A percentile compares a stretch with the other conserved stretches of the same genome.
phyloP scores from a whole-genome alignment of 2,329 filamentous ascomycete genomes.

The Paecilomyces sp. region DNA sequence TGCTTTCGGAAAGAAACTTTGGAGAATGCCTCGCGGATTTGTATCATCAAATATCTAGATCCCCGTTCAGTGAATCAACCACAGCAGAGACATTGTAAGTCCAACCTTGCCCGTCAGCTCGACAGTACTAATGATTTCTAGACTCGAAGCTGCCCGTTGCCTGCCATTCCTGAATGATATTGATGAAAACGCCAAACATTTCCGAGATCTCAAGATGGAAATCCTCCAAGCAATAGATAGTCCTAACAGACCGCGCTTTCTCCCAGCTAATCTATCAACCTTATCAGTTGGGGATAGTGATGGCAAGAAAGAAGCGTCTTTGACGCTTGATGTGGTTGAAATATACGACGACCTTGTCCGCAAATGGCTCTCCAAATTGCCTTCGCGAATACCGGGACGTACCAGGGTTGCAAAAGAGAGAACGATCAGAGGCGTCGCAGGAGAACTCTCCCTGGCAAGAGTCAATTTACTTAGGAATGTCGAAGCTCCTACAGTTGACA shows the following conservation, averaged over 20 bases:
- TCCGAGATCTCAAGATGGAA: slow-evolving; percentile 18
- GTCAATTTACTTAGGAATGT: slow-evolving; percentile 15
- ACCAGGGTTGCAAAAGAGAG: slow-evolving; percentile 33
- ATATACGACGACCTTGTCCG: slow-evolving; percentile 30
- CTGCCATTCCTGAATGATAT: slow-evolving; percentile 26
- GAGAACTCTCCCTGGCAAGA: slow-evolving; percentile 29
- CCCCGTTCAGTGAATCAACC: slow-evolving; percentile 2
- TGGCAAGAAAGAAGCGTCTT: slow-evolving; percentile 1
- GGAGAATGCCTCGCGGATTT: slow-evolving; percentile 16
- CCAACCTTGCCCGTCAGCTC: background rate
- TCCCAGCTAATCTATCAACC: background rate
- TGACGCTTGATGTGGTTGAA: slow-evolving; percentile 14
- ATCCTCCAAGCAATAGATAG: background rate
- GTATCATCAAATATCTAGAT: slow-evolving; percentile 4
- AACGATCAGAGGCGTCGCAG: slow-evolving; percentile 26
- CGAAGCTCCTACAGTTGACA: background rate
- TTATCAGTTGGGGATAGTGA: background rate
- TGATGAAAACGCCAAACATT: slow-evolving; percentile 24
- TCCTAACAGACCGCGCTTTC: background rate
- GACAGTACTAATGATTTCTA: slow-evolving; percentile 10
- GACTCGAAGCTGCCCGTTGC: slow-evolving; percentile 23
- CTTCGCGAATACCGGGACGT: slow-evolving; percentile 24
- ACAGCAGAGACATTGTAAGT: slow-evolving; percentile 24
- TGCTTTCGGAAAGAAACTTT: slow-evolving; percentile 9
- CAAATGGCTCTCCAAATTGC: slow-evolving; percentile 28